A percentile compares a stretch with the other conserved stretches of the same genome.
Evolutionary conservation across 192 early-diverging fungal genomes (phyloP).

Genomic region (Umbelopsis sp.): DNA sequence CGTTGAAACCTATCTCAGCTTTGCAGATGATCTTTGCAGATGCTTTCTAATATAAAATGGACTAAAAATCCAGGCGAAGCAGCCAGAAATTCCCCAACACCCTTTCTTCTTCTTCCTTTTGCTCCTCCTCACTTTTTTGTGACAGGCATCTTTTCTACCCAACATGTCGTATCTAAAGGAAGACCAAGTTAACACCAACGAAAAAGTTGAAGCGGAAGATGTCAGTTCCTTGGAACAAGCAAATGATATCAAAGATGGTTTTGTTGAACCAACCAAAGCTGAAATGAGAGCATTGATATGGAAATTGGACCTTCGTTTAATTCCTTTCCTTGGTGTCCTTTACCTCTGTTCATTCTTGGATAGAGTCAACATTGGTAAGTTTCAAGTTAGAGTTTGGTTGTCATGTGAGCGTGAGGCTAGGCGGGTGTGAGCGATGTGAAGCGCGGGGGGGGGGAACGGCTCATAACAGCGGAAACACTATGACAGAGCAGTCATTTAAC

Average conservation of each 20-base stretch:
- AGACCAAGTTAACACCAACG: not conserved
- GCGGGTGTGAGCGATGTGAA: too few relatives aligned
- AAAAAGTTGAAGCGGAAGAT: not conserved
- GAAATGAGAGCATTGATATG: slow-evolving; percentile 46
- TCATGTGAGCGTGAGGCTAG: not conserved
- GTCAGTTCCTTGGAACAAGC: not conserved
- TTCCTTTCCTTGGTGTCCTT: slow-evolving; percentile 62
- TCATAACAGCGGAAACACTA: too few relatives aligned
- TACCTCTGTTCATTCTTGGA: slow-evolving; percentile 75
- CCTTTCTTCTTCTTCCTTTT: not conserved
- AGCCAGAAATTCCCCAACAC: not conserved
- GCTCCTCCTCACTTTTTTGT: not conserved
- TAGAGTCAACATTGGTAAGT: slow-evolving; percentile 66
- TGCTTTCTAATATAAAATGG: too few relatives aligned
- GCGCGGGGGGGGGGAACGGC: too few relatives aligned
- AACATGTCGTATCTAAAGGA: not conserved
- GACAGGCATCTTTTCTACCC: not conserved
- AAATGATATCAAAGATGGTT: not conserved
- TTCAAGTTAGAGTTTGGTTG: not conserved
- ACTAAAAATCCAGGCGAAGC: too few relatives aligned
- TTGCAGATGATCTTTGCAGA: too few relatives aligned
- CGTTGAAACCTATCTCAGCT: too few relatives aligned
- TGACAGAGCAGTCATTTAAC: not conserved
- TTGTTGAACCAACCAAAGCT: slow-evolving; percentile 19
- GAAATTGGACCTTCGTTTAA: slow-evolving; percentile 65